phyloP scores from a whole-genome alignment of 768 basidiomycete genomes.

The Pulveroboletus sp. region DNA sequence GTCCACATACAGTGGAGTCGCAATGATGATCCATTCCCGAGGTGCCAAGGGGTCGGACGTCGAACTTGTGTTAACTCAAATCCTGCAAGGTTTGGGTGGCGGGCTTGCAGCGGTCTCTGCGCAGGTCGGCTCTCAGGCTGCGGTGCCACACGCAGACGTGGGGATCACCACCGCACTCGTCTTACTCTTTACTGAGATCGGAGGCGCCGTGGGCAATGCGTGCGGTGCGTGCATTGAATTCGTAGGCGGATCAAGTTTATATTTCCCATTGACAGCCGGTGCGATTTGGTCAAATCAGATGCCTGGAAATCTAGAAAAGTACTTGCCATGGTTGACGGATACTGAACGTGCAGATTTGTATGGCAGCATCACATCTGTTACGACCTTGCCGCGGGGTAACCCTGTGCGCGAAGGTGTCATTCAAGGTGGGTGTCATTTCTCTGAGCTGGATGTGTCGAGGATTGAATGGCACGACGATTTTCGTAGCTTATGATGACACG shows the following conservation, averaged over 20 bases:
- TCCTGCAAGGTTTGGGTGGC: conserved; percentile 74
- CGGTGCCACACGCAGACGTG: conserved; percentile 62
- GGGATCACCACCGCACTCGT: conserved; percentile 68
- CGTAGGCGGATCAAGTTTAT: not conserved
- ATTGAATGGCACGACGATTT: not conserved
- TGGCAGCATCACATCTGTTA: conserved; percentile 54
- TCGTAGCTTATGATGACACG: conserved; percentile 50
- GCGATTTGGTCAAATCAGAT: conserved; percentile 65
- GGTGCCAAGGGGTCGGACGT: conserved; percentile 54
- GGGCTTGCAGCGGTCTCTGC: conserved; percentile 59
- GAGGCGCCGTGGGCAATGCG: conserved; percentile 63
- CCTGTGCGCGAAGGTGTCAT: conserved; percentile 67
- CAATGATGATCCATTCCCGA: conserved; percentile 68
- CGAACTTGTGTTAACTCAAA: conserved; percentile 62
- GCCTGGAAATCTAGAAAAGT: conserved; percentile 55
- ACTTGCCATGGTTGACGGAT: conserved; percentile 50
- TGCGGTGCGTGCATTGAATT: conserved; percentile 40
- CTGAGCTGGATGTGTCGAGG: not conserved
- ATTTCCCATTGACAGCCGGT: conserved; percentile 39
- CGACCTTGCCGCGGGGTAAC: conserved; percentile 44
- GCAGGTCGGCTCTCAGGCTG: conserved; percentile 63
- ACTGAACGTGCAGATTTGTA: conserved; percentile 46
- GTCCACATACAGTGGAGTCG: conserved; percentile 46
- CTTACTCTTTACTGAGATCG: conserved; percentile 66
- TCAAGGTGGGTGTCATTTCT: conserved; percentile 34